Conservation (phyloP, 768 basidiomycete species). For the Mycena belliarum region DNA sequence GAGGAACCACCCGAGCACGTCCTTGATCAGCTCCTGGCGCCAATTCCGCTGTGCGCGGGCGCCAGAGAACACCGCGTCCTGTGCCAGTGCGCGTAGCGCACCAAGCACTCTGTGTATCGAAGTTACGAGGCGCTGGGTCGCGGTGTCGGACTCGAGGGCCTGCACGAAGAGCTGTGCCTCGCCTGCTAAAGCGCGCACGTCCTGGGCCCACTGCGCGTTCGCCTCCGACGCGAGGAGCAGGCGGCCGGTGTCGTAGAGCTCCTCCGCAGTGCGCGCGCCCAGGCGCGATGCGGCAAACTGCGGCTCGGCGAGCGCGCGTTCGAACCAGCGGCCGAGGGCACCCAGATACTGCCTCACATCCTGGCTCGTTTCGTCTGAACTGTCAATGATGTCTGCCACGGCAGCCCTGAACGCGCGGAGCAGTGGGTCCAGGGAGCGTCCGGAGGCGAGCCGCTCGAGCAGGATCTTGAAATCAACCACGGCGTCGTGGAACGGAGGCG, state of each 20-base stretch:
- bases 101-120: constrained; percentile 18
- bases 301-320: constrained; percentile 23
- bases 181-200: constrained; percentile 17
- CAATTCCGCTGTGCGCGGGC: constrained; percentile 11
- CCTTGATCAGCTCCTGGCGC: constrained; percentile 24
- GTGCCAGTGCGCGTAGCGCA: constrained; percentile 15
- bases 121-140: constrained; percentile 22
- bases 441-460: constrained; percentile 36
- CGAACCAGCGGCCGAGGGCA: constrained; percentile 24
- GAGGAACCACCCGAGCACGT: constrained; percentile 36
- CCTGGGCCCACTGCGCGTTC: constrained; percentile 21
- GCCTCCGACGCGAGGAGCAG: constrained; percentile 22
- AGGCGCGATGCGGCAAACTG: constrained; percentile 26
- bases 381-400: constrained; percentile 13
- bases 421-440: constrained; percentile 34
- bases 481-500: constrained; percentile 20
- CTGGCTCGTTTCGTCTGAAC: constrained; percentile 9
- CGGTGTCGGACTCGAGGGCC: constrained; percentile 23
- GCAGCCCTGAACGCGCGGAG: constrained; percentile 24
- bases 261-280: constrained; percentile 24
- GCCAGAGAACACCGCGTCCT: constrained; percentile 15
- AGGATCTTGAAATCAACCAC: constrained; percentile 33
- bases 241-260: constrained; percentile 26
- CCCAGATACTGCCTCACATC: constrained; percentile 25
- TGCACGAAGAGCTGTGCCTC: constrained; percentile 22